Evolutionary conservation across 306 rosid genomes (phyloP).

Genomic region (Cucurbita ficifolia): DNA sequence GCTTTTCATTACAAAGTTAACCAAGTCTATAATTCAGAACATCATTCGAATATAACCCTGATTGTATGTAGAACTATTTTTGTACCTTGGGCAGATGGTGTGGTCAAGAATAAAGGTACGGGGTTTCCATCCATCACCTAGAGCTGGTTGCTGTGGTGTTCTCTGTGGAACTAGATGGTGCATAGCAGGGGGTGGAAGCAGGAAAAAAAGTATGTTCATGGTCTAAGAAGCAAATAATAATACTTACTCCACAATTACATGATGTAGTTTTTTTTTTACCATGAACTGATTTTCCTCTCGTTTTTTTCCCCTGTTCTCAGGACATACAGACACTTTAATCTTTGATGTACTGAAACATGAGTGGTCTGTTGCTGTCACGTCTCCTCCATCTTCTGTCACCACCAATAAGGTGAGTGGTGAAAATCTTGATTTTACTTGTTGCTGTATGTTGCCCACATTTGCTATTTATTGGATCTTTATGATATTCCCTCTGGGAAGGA

Average conservation of each 20-base stretch:
- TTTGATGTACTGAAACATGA: constrained; percentile 66
- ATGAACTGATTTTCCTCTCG: background rate
- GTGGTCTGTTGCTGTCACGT: constrained; percentile 54
- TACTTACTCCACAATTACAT: background rate
- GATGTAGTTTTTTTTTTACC: background rate
- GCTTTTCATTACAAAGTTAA: constrained; percentile 10
- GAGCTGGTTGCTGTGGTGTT: constrained; percentile 85
- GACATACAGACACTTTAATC: constrained; percentile 70
- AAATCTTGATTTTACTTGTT: constrained; percentile 1
- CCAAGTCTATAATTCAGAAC: background rate
- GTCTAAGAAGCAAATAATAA: background rate
- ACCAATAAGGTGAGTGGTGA: constrained; percentile 30
- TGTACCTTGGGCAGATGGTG: constrained; percentile 53
- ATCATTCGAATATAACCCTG: background rate
- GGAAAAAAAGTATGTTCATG: constrained; percentile 59
- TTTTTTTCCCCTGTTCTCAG: constrained; percentile 19
- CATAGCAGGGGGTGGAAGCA: constrained; percentile 89
- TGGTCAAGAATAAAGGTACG: constrained; percentile 76
- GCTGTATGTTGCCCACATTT: background rate
- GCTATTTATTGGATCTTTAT: background rate
- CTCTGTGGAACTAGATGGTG: constrained; percentile 89
- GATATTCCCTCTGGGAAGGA: background rate
- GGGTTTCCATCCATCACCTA: constrained; percentile 88
- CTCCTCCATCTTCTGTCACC: constrained; percentile 71
- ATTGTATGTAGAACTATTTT: constrained; percentile 13